A percentile compares a stretch with the other conserved stretches of the same genome.
Evolutionary conservation across 441 rosid species (phyloP).

Genomic region (Gossypium trilobum): DNA sequence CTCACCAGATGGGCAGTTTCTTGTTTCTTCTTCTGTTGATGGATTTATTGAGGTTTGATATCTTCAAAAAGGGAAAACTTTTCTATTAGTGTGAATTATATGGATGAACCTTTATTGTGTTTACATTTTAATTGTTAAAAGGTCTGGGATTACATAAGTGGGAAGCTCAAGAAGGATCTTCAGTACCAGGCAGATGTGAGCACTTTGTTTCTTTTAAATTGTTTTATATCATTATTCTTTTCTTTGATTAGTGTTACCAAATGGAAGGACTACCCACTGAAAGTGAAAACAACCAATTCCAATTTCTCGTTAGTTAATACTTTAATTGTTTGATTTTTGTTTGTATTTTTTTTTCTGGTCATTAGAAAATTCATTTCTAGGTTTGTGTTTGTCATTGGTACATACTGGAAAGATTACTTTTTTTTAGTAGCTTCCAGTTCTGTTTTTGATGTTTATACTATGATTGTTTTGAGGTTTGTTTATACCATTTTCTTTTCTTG

Average conservation of each 20-base stretch:
- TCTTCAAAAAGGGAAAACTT: background rate
- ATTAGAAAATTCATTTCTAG: background rate
- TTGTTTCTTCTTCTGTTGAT: conserved; percentile 91
- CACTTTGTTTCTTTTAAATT: conserved; percentile 12
- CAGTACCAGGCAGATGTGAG: conserved; percentile 97
- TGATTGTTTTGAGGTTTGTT: background rate
- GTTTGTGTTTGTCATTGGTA: background rate
- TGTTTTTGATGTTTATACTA: background rate
- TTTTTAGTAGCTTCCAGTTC: background rate
- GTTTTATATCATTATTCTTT: background rate
- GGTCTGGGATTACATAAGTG: conserved; percentile 98
- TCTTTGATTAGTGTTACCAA: conserved; percentile 5
- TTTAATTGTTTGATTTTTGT: background rate
- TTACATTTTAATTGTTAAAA: conserved; percentile 23
- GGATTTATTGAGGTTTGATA: conserved; percentile 82
- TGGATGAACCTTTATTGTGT: conserved; percentile 17
- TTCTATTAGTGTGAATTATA: conserved; percentile 5
- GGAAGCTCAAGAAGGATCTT: conserved; percentile 96
- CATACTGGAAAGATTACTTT: background rate
- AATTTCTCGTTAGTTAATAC: background rate
- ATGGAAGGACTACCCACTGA: background rate
- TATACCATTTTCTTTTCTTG: background rate
- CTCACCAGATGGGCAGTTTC: conserved; percentile 98
- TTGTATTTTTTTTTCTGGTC: background rate
- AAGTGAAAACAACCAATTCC: background rate